Base-by-base conservation (phyloP, 352 stramenopile genomes). In the Halophytophthora polymorphica region DNA sequence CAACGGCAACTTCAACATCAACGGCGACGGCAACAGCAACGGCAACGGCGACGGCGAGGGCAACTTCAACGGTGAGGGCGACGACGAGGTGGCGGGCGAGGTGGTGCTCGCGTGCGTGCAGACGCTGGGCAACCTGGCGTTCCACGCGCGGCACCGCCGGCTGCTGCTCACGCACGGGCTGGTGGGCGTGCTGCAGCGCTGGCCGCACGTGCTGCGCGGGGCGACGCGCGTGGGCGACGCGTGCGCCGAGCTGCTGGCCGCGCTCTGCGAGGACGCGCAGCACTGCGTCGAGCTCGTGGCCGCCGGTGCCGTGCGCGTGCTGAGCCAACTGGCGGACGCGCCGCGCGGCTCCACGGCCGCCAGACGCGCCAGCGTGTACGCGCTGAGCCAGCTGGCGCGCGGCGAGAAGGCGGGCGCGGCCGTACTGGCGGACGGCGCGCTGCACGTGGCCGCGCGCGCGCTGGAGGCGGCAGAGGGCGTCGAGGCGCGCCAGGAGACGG, bases 111-210 rank as follows among this genome's bases (percentile, higher is more conserved):
- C 75, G 2, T 90, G 80, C 50, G 73, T 72, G 7, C 74, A 89
- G 51, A 73, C 73, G 1, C 61, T 93, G 7, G 81, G 67, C 58
- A 93, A 93, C 57, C 61, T 93, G 46, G 75, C 80, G 13, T 72
- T 74, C 53, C 77, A 91, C 52, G 15, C 66, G 18, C 76, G 74
- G 28, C 71, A 82, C 42, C 77, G 81, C n/a, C 69, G 71, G 21
- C 45, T 58, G 10, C 57, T 93, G 23, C 52, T 91, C 15, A 73
- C 86, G 8, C 78, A 86, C 47, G 57, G 73, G 4, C 45, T 91
- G 3, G 38, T 91, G 19, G 49, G 64, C 23, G 76, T 75, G 15
- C 45, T 90, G 18, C 58, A 84, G 6, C 41, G 58, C 18, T 69
- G 57, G 0, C 44, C 63, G 13, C 60, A 66, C 40, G 61, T 72